Conservation (phyloP, 805 yeast genomes). For the Wickerhamiella sergipiensis region DNA sequence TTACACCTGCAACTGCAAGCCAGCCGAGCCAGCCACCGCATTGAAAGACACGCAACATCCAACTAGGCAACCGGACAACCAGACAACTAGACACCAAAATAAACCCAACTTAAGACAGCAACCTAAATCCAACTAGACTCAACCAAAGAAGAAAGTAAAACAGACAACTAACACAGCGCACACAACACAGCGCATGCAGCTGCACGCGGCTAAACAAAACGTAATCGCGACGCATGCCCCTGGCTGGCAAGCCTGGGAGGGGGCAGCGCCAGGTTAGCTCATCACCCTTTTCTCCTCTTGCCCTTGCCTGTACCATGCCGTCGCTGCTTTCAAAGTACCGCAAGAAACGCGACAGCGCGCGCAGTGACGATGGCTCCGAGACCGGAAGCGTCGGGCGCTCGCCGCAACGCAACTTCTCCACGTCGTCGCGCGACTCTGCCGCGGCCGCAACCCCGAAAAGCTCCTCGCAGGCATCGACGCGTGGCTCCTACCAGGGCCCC, state of each 20-base stretch:
- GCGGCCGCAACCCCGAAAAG: neutral
- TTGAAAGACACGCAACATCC: too few species aligned
- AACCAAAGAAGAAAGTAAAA: too few species aligned
- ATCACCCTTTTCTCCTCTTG: neutral
- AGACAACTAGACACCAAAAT: too few species aligned
- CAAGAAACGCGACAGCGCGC: constrained; percentile 14
- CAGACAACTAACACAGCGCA: too few species aligned
- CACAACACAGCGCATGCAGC: too few species aligned
- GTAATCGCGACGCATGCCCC: neutral
- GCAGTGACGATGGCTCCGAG: neutral
- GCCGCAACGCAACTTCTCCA: constrained; percentile 1
- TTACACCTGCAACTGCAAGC: too few species aligned
- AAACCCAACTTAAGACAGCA: too few species aligned
- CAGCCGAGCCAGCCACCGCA: too few species aligned
- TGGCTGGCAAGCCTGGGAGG: too few species aligned
- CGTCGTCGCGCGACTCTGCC: neutral
- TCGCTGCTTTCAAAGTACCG: constrained; percentile 14
- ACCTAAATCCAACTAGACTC: too few species aligned
- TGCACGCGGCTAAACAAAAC: neutral
- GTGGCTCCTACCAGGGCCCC: neutral
- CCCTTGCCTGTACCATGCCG: constrained; percentile 2
- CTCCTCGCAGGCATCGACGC: neutral
- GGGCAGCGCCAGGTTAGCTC: neutral
- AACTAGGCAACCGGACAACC: too few species aligned
- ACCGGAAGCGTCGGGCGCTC: constrained; percentile 1